Evolutionary conservation across 495 filamentous ascomycete species (phyloP).

Genomic region (Hypoxylon fuscum): DNA sequence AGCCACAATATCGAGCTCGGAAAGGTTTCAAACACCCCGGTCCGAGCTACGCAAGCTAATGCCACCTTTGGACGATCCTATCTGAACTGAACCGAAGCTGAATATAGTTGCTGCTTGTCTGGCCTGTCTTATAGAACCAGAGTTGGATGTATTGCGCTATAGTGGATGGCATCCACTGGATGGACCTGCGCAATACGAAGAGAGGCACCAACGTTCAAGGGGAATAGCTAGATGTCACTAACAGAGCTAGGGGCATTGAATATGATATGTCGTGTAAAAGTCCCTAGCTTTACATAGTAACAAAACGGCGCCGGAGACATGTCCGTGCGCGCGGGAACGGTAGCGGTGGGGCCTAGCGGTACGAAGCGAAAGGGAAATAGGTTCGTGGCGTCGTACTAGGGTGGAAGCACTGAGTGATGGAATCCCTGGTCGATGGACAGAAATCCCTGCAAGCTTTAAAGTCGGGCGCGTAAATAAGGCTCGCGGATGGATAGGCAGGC

Average conservation of each 20-base stretch:
- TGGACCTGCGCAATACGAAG: constrained; percentile 17
- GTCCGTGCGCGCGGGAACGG: constrained; percentile 38
- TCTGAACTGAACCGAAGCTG: constrained; percentile 29
- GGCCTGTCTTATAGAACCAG: constrained; percentile 3
- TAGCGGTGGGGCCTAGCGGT: constrained; percentile 42
- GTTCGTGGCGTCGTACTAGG: constrained; percentile 41
- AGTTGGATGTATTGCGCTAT: constrained; percentile 10
- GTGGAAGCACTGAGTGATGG: constrained; percentile 30
- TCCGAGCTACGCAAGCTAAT: constrained; percentile 35
- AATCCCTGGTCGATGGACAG: constrained; percentile 40
- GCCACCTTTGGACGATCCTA: constrained; percentile 30
- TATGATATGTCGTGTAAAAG: constrained; percentile 26
- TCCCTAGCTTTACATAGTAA: constrained; percentile 27
- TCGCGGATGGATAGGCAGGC: constrained; percentile 50
- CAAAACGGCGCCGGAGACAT: constrained; percentile 25
- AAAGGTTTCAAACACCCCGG: constrained; percentile 36
- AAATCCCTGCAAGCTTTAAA: constrained; percentile 51
- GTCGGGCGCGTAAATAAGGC: constrained; percentile 61
- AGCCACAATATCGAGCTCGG: constrained; percentile 35
- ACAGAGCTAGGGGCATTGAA: constrained; percentile 11
- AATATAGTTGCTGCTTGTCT: constrained; percentile 21
- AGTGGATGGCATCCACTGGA: constrained; percentile 2
- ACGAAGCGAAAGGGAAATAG: constrained; percentile 45
- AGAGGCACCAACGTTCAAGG: constrained; percentile 17
- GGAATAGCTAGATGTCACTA: constrained; percentile 27